These are phyloP conservation scores for Dendrobium catenatum DNA, from an alignment of 106 monocot genomes.

Conservation along the genomic window DNA sequence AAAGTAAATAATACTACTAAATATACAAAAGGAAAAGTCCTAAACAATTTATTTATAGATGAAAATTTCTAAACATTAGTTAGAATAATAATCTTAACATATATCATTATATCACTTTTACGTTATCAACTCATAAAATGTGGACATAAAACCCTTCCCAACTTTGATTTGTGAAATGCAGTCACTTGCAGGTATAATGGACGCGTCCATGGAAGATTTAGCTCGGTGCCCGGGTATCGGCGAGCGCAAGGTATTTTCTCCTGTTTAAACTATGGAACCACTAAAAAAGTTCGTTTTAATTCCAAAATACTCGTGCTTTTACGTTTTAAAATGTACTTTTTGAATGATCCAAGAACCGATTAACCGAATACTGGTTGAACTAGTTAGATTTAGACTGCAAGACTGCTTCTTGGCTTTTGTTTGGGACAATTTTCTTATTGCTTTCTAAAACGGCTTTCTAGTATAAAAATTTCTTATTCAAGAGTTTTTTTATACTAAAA, in stretches of 20 bases:
- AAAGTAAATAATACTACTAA: background rate
- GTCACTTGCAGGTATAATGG: conserved; percentile 84
- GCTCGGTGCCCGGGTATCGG: conserved; percentile 95
- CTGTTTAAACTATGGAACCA: background rate
- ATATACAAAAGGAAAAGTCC: background rate
- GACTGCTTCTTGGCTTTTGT: no score
- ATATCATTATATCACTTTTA: background rate
- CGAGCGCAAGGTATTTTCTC: conserved; percentile 65
- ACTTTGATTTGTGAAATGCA: conserved; percentile 27
- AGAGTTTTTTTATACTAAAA: no score
- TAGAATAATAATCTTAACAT: background rate
- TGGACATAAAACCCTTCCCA: background rate
- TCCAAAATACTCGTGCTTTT: background rate
- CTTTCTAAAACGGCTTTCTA: no score
- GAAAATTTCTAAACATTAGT: background rate
- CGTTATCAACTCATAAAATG: background rate
- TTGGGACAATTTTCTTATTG: no score
- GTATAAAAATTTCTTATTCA: no score
- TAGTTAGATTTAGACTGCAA: no score
- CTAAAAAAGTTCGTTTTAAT: background rate
- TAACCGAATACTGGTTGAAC: no score
- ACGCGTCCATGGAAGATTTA: conserved; percentile 96
- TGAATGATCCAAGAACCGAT: no score
- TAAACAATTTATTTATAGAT: background rate
- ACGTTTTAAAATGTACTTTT: background rate